These are phyloP conservation scores for Dactylellina leptospora DNA, from an alignment of 2,329 filamentous ascomycete genomes.

Conservation along the genomic window DNA sequence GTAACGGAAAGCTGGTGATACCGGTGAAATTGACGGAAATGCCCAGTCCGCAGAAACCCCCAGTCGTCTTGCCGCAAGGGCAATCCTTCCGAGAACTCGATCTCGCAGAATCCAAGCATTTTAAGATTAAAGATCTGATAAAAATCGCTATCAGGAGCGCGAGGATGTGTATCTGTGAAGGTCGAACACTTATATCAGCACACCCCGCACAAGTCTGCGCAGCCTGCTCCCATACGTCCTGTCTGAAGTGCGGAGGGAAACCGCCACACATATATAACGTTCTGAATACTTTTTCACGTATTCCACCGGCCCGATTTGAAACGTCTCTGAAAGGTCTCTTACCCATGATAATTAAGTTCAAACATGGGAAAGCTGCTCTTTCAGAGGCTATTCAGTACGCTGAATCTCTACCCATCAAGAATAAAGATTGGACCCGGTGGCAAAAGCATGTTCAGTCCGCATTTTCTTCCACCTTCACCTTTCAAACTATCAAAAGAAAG, in stretches of 20 bases:
- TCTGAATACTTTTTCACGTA: constrained; percentile 57
- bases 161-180: constrained; percentile 69
- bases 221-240: constrained; percentile 67
- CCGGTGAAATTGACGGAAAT: neutral
- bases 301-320: constrained; percentile 62
- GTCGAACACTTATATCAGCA: constrained; percentile 60
- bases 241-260: constrained; percentile 66
- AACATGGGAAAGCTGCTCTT: constrained; percentile 56
- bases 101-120: constrained; percentile 45
- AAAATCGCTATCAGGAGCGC: constrained; percentile 58
- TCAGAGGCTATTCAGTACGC: constrained; percentile 56
- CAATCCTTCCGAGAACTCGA: constrained; percentile 51
- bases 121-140: constrained; percentile 51
- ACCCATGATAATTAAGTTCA: constrained; percentile 61
- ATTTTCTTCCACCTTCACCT: constrained; percentile 55
- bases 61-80: constrained; percentile 19
- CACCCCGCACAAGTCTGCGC: constrained; percentile 64
- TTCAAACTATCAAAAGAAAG: constrained; percentile 37
- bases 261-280: constrained; percentile 61
- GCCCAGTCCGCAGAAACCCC: neutral
- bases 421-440: constrained; percentile 59
- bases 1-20: neutral
- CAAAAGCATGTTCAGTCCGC: constrained; percentile 58
- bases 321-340: constrained; percentile 61
- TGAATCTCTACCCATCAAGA: constrained; percentile 32